Conservation (phyloP, 164 flowering plant species). For the Chimonanthus salicifolius region DNA sequence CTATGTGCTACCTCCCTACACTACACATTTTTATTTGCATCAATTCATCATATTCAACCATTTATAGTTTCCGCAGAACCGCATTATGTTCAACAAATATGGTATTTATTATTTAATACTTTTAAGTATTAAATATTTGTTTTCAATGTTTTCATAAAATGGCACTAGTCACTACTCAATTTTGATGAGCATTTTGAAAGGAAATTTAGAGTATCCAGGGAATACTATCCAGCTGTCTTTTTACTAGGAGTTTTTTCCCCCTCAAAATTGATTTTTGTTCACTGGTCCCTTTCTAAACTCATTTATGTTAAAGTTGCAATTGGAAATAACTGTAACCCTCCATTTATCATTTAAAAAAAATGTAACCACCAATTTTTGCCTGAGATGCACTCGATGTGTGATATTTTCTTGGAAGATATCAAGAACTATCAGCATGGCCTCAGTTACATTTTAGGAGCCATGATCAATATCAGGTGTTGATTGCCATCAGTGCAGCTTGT, state of each 20-base stretch:
- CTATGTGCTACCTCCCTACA: background rate
- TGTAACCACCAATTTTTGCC: background rate
- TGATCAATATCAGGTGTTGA: background rate
- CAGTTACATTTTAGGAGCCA: background rate
- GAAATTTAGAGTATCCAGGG: background rate
- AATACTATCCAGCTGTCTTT: background rate
- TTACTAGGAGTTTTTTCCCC: background rate
- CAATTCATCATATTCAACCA: too few relatives aligned
- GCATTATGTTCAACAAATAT: background rate
- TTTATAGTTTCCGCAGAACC: background rate
- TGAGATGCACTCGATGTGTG: background rate
- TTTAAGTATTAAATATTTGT: too few relatives aligned
- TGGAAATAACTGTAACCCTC: background rate
- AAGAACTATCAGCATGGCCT: background rate
- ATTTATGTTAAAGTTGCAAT: background rate
- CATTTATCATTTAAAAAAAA: background rate
- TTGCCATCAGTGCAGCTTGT: background rate
- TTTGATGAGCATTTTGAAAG: too few relatives aligned
- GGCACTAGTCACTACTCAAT: background rate
- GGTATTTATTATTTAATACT: background rate
- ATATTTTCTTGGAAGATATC: too few relatives aligned
- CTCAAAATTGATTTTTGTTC: background rate
- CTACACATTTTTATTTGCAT: background rate
- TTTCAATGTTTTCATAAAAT: too few relatives aligned
- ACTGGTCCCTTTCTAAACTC: background rate